A percentile compares a stretch with the other conserved stretches of the same genome.
These are phyloP conservation scores for Silene latifolia DNA, from an alignment of 148 eudicot species.

Conservation along the genomic window DNA sequence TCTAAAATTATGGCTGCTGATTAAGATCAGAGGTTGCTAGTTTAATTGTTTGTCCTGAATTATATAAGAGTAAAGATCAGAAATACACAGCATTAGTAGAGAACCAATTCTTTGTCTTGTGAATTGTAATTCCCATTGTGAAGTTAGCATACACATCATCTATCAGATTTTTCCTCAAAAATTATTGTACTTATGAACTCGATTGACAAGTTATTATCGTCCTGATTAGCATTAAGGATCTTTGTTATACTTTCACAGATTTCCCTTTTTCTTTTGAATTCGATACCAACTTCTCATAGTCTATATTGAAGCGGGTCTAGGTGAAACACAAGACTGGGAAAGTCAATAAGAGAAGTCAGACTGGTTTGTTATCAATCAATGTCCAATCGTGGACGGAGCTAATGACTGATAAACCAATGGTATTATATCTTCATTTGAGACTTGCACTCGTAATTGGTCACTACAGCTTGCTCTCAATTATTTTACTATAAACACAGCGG, in stretches of 20 bases:
- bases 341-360: too few relatives aligned
- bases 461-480: too few relatives aligned
- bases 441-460: too few relatives aligned
- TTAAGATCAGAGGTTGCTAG: constrained; percentile 2
- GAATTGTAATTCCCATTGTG: constrained; percentile 10
- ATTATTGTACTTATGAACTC: constrained; percentile 5
- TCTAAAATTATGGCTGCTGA: constrained; percentile 1
- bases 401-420: too few relatives aligned
- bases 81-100: constrained; percentile 14
- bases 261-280: neutral
- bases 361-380: too few relatives aligned
- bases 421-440: too few relatives aligned
- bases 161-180: neutral
- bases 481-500: too few relatives aligned
- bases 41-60: constrained; percentile 8
- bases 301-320: too few relatives aligned
- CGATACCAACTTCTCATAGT: too few relatives aligned
- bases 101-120: constrained; percentile 17
- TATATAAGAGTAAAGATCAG: constrained; percentile 26
- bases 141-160: constrained; percentile 14
- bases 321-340: too few relatives aligned
- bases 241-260: neutral
- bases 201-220: neutral
- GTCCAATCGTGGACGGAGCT: too few relatives aligned
- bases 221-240: neutral